These are phyloP conservation scores for Fagopyrum esculentum DNA, from an alignment of 148 eudicot genomes.

Conservation along the genomic window DNA sequence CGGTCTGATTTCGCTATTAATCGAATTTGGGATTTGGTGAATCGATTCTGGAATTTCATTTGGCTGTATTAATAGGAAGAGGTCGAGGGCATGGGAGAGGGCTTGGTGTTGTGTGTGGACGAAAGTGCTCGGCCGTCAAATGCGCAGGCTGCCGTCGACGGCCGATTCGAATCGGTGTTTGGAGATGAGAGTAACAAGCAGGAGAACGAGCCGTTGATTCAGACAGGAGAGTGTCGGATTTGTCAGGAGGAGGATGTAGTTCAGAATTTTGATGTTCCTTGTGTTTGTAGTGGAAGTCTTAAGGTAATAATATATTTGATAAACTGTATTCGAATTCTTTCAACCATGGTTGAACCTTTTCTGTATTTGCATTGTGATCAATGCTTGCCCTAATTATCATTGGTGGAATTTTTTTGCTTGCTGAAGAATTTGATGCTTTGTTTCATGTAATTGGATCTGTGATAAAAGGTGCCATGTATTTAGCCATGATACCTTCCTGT, in stretches of 20 bases:
- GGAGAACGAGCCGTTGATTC: conserved; percentile 41
- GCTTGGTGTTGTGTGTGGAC: conserved; percentile 2
- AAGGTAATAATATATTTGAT: conserved; percentile 35
- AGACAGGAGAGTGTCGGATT: conserved; percentile 67
- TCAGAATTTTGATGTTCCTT: conserved; percentile 57
- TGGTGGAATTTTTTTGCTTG: background rate
- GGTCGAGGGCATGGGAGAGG: background rate
- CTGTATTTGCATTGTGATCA: background rate
- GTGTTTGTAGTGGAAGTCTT: conserved; percentile 77
- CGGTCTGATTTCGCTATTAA: background rate
- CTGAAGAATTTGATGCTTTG: background rate
- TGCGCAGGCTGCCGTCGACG: background rate
- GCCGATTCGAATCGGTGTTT: conserved; percentile 14
- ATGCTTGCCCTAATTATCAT: background rate
- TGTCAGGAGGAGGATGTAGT: conserved; percentile 82
- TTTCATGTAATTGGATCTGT: background rate
- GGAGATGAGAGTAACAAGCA: conserved; percentile 24
- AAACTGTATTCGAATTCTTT: background rate
- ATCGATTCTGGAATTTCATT: background rate
- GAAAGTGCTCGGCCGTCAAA: background rate
- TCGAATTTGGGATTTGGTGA: conserved; percentile 7
- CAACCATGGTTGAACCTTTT: background rate
- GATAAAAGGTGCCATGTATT: background rate
- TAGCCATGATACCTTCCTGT: background rate
- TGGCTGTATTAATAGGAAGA: background rate